Base-by-base conservation (phyloP, 805 yeast species). In the Saturnispora sekii region DNA sequence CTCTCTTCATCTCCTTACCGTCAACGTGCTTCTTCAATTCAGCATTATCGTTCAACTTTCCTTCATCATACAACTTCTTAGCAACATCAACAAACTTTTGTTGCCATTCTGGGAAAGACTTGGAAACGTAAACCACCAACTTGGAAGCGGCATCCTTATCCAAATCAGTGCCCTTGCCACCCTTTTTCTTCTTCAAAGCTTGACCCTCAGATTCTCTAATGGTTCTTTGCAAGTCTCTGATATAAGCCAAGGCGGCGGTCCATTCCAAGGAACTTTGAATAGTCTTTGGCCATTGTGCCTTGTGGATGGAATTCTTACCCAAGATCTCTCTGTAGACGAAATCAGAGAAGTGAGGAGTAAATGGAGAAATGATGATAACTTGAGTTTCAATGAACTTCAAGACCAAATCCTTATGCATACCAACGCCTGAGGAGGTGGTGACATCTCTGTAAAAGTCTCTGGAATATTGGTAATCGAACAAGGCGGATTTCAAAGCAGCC, bases 361-460 rank as follows among this genome's bases (percentile, higher is more conserved):
- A 71, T 51, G 98, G 98, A 14, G 95, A 79, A 54, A 93, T 68
- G 62, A 89, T 66, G 55, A 93, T 73, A 15, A 81, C 81, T 70
- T 93, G 98, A 30, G 78, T 68, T 66, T 88, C 95, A 55, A 93
- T 84, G 63, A 87, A 93, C 56, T 81, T 79, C 52, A 77, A 59
- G 35, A 87, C 81, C 51, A 93, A 73, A 57, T 85, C 95, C 54
- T 71, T 76, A 70, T 86, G 95, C 95, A 93, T 86, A 32, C 69
- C 69, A 30, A 60, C 54, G 35, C 76, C 77, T 18, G 66, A 63
- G 31, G 72, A 65, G 8, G 49, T 32, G 44, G 76, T 71, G 10
- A 80, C 73, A 55, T 93, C 98, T 69, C 98, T 81, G 72, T 93
- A 93, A 70, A 82, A 89, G 67, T 93, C 98, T 70, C 98, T 83